These are phyloP conservation scores for Xerocomus brunneocitrinus DNA, from an alignment of 768 basidiomycete genomes.

Conservation along the genomic window DNA sequence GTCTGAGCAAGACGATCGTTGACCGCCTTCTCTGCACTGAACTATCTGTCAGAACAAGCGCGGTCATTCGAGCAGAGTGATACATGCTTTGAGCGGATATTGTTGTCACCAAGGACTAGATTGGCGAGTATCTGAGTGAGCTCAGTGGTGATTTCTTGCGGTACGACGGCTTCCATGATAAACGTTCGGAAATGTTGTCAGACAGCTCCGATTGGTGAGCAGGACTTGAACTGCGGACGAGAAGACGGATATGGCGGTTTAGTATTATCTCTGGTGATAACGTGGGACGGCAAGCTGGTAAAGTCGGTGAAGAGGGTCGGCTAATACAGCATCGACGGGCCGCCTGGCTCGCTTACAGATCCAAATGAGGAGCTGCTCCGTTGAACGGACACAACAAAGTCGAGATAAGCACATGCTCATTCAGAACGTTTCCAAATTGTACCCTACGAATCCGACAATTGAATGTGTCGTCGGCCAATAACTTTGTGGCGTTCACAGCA, in stretches of 20 bases:
- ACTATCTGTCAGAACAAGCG: slow-evolving; percentile 5
- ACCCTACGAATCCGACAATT: too few relatives aligned
- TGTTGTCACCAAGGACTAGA: slow-evolving; percentile 79
- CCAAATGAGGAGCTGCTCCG: too few relatives aligned
- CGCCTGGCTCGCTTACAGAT: neutral
- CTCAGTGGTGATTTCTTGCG: slow-evolving; percentile 68
- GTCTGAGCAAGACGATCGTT: slow-evolving; percentile 75
- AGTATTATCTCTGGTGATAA: neutral
- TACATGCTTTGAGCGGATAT: slow-evolving; percentile 72
- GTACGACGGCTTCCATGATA: slow-evolving; percentile 32
- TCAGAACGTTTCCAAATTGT: too few relatives aligned
- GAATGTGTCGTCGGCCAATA: too few relatives aligned
- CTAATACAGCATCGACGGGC: neutral
- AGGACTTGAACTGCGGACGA: too few relatives aligned
- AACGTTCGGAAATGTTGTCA: too few relatives aligned
- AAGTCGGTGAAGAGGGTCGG: neutral
- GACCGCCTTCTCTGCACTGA: slow-evolving; percentile 74
- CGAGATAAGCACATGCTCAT: too few relatives aligned
- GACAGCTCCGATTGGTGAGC: neutral
- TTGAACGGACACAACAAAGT: too few relatives aligned
- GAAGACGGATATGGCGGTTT: too few relatives aligned
- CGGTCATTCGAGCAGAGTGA: neutral
- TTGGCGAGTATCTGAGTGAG: slow-evolving; percentile 83
- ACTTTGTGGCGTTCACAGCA: too few relatives aligned
- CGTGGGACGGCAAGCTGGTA: neutral